Percentiles rank a stretch among this genome's conserved stretches.
phyloP scores from a whole-genome alignment of 768 basidiomycete genomes.

The Boletus subparvulus region DNA sequence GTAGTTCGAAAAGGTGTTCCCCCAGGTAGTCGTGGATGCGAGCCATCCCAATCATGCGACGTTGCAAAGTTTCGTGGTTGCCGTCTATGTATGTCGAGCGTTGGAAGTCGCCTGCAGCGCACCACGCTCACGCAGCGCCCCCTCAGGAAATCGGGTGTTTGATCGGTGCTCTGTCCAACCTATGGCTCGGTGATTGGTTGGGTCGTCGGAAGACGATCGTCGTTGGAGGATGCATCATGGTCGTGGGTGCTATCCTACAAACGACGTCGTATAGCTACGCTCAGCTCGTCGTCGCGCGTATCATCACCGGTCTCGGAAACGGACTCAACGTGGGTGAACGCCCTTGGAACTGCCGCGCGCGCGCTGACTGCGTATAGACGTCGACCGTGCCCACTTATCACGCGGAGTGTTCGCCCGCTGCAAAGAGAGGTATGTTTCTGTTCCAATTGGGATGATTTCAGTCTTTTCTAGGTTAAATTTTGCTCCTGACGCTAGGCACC shows the following conservation, averaged over 20 bases:
- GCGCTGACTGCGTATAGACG: slow-evolving; percentile 39
- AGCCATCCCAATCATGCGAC: slow-evolving; percentile 47
- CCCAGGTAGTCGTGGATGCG: slow-evolving; percentile 46
- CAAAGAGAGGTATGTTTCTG: slow-evolving; percentile 47
- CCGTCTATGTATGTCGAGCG: slow-evolving; percentile 47
- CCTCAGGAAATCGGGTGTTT: slow-evolving; percentile 63
- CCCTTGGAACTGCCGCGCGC: no score
- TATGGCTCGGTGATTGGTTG: slow-evolving; percentile 58
- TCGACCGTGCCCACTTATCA: slow-evolving; percentile 66
- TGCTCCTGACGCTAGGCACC: slow-evolving; percentile 27
- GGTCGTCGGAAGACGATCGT: slow-evolving; percentile 60
- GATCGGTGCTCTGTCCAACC: slow-evolving; percentile 59
- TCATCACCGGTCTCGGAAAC: slow-evolving; percentile 64
- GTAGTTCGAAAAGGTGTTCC: slow-evolving; percentile 59
- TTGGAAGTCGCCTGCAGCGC: background rate
- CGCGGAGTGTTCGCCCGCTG: slow-evolving; percentile 62
- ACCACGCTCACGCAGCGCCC: background rate
- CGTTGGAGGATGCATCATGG: slow-evolving; percentile 58
- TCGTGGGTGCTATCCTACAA: slow-evolving; percentile 62
- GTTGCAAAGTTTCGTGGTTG: slow-evolving; percentile 58
- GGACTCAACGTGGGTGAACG: slow-evolving; percentile 49
- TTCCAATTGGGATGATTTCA: no score
- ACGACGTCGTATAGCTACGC: slow-evolving; percentile 55
- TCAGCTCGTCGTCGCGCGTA: slow-evolving; percentile 60
- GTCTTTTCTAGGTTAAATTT: slow-evolving; percentile 20